Percentiles rank a stretch among this genome's conserved stretches.
Conservation (phyloP, 2,329 filamentous ascomycete species). For the Stemphylium vesicarium region DNA sequence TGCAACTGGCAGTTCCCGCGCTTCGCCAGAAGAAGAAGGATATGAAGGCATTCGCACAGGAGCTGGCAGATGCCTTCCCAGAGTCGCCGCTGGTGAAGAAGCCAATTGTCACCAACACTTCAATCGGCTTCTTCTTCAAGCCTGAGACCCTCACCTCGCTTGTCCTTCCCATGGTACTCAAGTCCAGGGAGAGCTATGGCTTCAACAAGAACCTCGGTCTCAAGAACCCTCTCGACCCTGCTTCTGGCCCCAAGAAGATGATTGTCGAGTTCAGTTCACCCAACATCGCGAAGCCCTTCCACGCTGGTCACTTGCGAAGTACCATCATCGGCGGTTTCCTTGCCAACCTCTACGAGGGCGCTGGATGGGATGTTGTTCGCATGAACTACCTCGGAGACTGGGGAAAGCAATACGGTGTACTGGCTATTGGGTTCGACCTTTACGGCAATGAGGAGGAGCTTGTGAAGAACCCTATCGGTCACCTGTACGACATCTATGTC, state of each 20-base stretch:
- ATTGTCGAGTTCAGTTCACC: slow-evolving; percentile 85
- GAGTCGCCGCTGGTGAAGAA: slow-evolving; percentile 75
- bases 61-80: slow-evolving; percentile 69
- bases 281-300: slow-evolving; percentile 85
- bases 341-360: slow-evolving; percentile 69
- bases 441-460: slow-evolving; percentile 78
- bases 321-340: slow-evolving; percentile 79
- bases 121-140: slow-evolving; percentile 82
- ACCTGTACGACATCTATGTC: slow-evolving; percentile 83
- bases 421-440: slow-evolving; percentile 75
- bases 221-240: slow-evolving; percentile 66
- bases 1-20: slow-evolving; percentile 79
- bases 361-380: slow-evolving; percentile 73
- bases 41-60: slow-evolving; percentile 61
- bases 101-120: slow-evolving; percentile 70
- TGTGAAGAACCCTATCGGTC: slow-evolving; percentile 76
- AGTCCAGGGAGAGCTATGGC: slow-evolving; percentile 67
- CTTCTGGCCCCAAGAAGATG: slow-evolving; percentile 67
- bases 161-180: slow-evolving; percentile 72
- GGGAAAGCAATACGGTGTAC: slow-evolving; percentile 75
- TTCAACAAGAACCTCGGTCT: slow-evolving; percentile 65
- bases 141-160: slow-evolving; percentile 68
- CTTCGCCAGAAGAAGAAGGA: slow-evolving; percentile 74
- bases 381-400: slow-evolving; percentile 83
- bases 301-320: slow-evolving; percentile 75